Evolutionary conservation across 140 eudicot genomes (phyloP).

Genomic region (Bidens hawaiensis): DNA sequence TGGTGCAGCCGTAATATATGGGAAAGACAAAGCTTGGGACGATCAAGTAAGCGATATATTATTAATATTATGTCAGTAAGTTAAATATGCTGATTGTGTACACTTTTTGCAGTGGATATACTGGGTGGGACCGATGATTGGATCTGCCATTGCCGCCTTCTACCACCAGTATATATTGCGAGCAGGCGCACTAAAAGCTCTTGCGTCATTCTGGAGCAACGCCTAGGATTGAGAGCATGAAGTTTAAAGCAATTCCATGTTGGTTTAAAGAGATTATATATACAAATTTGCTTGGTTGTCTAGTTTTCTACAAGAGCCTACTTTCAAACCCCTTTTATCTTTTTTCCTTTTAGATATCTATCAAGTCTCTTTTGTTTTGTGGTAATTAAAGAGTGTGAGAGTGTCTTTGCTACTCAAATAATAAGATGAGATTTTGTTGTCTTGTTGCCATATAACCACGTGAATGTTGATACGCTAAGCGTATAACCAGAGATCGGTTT

Average conservation of each 20-base stretch:
- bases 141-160: constrained; percentile 80
- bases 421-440: constrained; percentile 7
- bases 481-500: no score
- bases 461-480: no score
- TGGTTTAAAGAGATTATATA: constrained; percentile 20
- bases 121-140: constrained; percentile 89
- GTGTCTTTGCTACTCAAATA: constrained; percentile 6
- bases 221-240: constrained; percentile 23
- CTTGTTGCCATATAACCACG: no score
- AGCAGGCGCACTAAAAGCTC: constrained; percentile 65
- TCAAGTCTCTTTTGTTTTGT: neutral
- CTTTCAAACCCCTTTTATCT: neutral
- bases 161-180: constrained; percentile 63
- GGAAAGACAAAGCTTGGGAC: constrained; percentile 57
- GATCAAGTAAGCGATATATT: constrained; percentile 52
- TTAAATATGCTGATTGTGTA: neutral
- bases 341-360: neutral
- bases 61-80: neutral
- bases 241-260: neutral
- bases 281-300: constrained; percentile 24
- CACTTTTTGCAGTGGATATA: constrained; percentile 61
- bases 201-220: constrained; percentile 77
- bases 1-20: constrained; percentile 67
- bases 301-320: constrained; percentile 22
- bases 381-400: constrained; percentile 2